Evolutionary conservation across 176 grass and related monocot species (phyloP).

Genomic region (Oryza nivara): DNA sequence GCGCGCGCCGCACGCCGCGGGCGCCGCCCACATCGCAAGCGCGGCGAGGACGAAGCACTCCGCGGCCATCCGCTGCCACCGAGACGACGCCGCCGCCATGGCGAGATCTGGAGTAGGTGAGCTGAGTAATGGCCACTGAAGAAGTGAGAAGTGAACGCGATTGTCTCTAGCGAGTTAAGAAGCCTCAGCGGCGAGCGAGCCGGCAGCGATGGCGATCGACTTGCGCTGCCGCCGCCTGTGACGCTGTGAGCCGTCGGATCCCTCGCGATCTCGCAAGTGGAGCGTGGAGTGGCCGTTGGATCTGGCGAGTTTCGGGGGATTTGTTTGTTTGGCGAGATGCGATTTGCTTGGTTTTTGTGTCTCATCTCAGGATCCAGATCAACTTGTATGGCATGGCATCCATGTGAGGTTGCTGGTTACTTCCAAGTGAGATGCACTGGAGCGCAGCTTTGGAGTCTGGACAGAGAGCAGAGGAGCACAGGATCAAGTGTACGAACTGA

Average conservation of each 20-base stretch:
- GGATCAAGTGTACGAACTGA: neutral
- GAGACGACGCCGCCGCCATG: neutral
- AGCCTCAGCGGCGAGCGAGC: neutral
- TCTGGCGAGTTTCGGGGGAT: slow-evolving; percentile 37
- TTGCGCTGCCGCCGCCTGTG: neutral
- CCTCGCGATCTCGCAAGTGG: neutral
- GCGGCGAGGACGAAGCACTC: slow-evolving; percentile 17
- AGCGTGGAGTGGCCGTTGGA: neutral
- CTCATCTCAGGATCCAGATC: slow-evolving; percentile 39
- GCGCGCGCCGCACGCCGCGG: slow-evolving; percentile 28
- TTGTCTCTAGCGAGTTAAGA: slow-evolving; percentile 42
- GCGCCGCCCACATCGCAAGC: slow-evolving; percentile 23
- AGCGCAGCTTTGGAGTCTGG: neutral
- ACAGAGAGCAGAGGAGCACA: neutral
- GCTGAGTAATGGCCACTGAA: slow-evolving; percentile 37
- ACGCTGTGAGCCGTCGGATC: neutral
- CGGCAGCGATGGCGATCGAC: slow-evolving; percentile 16
- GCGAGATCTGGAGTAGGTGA: slow-evolving; percentile 52
- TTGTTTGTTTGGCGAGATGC: slow-evolving; percentile 36
- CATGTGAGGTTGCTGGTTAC: neutral
- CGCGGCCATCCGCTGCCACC: slow-evolving; percentile 7
- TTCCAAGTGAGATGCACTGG: neutral
- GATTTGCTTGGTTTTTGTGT: slow-evolving; percentile 15
- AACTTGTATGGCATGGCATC: neutral
- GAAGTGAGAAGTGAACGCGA: neutral